Evolutionary conservation across 1,139 yeast genomes (phyloP), one percentile per base, ranked within the genome.

Genomic region (Barnettozyma hawaiiensis): DNA sequence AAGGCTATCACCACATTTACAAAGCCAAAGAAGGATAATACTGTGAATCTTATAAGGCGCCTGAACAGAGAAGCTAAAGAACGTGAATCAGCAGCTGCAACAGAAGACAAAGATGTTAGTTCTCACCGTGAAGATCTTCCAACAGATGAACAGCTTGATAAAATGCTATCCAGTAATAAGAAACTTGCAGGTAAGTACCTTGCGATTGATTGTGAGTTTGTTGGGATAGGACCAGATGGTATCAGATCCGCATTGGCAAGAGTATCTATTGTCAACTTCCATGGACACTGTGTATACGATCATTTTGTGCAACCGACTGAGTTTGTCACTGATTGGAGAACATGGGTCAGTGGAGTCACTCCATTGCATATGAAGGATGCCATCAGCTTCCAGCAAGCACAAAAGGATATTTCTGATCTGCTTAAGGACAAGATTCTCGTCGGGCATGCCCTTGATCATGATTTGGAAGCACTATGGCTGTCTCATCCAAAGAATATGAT

Each of bases 171-270:
- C n/a, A 40, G 40, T 6, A 47, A 48, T 23, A 57, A 52, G 41
- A 50, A 54, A 24, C 53, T 50, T 28, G 70, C 77, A 2, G 96
- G 96, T 1, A 82, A 75, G 54, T 87, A 75, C 52, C 53, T 90
- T 7, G 89, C 96, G 0, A 75, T 90, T 46, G 97, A 90, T 64
- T 89, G 97, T 68, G 97, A 90, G 57, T 89, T 90, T 69, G 97
- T 90, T 1, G 97, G 97, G 6, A 81, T 84, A 1, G 97, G 96
- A 0, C 76, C 74, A 1, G 79, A 78, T 18, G 95, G 94, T 7
- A 54, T 58, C 28, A 75, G 72, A 36, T 81, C 90, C 5, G 90
- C 81, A 2, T 68, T 90, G 24, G 97, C 96, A 0, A 71, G 97
- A 52, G 90, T 89, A 1, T 85, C 96, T 0, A 67, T 90, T 11